Evolutionary conservation across 306 rosid species (phyloP).

Genomic region (Dalbergia cochinchinensis): DNA sequence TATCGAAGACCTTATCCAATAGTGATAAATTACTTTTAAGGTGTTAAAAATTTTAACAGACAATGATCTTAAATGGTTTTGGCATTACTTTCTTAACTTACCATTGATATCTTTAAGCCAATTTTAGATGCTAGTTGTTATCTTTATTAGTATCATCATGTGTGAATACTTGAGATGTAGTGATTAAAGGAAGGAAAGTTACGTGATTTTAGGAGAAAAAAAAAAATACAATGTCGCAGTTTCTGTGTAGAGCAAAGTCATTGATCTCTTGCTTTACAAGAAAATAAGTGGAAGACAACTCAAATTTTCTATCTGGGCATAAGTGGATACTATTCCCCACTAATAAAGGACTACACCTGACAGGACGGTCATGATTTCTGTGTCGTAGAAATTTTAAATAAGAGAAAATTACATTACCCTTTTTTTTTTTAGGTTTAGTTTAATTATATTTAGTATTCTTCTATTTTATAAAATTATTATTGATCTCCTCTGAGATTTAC

Average conservation of each 20-base stretch:
- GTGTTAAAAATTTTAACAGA: no score
- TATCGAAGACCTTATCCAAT: no score
- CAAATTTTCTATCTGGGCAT: not conserved
- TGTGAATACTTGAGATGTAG: conserved; percentile 38
- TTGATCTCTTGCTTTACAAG: not conserved
- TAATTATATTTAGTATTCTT: no score
- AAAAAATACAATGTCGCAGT: not conserved
- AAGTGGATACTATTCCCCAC: no score
- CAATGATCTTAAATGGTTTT: not conserved
- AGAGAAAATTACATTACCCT: no score
- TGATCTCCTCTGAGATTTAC: no score
- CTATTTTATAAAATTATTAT: no score
- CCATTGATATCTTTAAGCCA: not conserved
- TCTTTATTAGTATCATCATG: not conserved
- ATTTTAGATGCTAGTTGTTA: not conserved
- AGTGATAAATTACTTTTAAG: no score
- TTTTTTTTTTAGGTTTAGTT: no score
- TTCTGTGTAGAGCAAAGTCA: not conserved
- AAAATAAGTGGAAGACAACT: not conserved
- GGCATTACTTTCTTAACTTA: conserved; percentile 12
- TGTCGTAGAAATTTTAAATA: no score
- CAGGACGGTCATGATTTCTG: no score
- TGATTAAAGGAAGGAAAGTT: conserved; percentile 19
- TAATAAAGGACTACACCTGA: no score
- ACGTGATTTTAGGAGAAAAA: conserved; percentile 23